Conservation (phyloP, 805 yeast species). For the Myxozyma nipponensis region DNA sequence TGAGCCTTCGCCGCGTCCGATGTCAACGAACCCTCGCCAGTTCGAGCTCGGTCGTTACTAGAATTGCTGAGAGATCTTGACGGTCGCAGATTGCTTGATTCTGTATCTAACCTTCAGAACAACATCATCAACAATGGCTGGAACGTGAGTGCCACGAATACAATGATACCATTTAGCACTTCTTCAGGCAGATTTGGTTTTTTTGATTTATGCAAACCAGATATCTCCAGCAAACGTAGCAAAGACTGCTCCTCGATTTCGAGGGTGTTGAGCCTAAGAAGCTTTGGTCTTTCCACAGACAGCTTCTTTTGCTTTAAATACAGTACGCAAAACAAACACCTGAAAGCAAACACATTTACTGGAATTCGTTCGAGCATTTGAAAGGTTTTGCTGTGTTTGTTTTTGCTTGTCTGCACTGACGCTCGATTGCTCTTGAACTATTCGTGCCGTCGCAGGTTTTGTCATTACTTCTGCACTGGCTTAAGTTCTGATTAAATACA, state of each 20-base stretch:
- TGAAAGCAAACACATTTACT: slow-evolving; percentile 6
- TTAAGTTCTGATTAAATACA: slow-evolving; percentile 26
- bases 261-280: slow-evolving; percentile 16
- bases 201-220: too few species aligned
- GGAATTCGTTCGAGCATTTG: neutral
- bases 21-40: too few species aligned
- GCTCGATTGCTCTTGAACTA: too few species aligned
- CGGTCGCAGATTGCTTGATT: too few species aligned
- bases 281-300: slow-evolving; percentile 1
- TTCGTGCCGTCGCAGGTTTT: slow-evolving; percentile 20
- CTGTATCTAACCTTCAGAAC: too few species aligned
- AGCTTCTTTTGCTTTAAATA: slow-evolving; percentile 22
- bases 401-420: neutral
- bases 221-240: too few species aligned
- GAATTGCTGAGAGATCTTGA: too few species aligned
- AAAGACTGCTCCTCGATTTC: too few species aligned
- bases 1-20: too few species aligned
- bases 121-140: slow-evolving; percentile 10
- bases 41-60: too few species aligned
- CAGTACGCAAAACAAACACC: slow-evolving; percentile 3
- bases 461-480: slow-evolving; percentile 18
- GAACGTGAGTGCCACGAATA: slow-evolving; percentile 9
- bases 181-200: slow-evolving; percentile 9
- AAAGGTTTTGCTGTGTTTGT: neutral
- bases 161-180: neutral